phyloP scores from a whole-genome alignment of 305 asterid genomes.

The Solanum chacoense region DNA sequence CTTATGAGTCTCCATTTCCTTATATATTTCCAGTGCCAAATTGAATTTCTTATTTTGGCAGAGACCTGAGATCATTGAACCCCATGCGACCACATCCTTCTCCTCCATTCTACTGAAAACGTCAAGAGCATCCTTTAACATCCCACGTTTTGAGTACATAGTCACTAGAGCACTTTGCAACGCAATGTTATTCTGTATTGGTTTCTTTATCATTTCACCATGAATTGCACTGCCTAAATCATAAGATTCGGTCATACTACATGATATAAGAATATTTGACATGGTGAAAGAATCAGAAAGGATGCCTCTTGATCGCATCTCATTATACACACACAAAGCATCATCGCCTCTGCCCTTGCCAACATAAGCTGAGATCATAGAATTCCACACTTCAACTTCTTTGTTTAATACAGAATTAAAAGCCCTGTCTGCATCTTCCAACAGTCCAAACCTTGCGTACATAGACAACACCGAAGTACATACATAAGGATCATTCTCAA shows the following conservation, averaged over 20 bases:
- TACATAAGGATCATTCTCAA: slow-evolving; percentile 48
- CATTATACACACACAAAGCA: slow-evolving; percentile 37
- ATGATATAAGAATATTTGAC: slow-evolving; percentile 44
- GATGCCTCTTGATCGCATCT: slow-evolving; percentile 29
- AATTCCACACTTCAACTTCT: slow-evolving; percentile 65
- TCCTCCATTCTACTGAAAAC: slow-evolving; percentile 45
- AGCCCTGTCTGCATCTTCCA: slow-evolving; percentile 41
- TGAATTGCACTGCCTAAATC: slow-evolving; percentile 43
- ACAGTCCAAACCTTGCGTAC: slow-evolving; percentile 47
- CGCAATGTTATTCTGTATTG: slow-evolving; percentile 34
- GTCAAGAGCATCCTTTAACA: slow-evolving; percentile 24
- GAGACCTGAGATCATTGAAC: slow-evolving; percentile 59
- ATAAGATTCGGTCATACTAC: slow-evolving; percentile 30
- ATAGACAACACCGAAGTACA: slow-evolving; percentile 60
- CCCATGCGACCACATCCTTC: slow-evolving; percentile 79
- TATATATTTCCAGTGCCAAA: slow-evolving; percentile 41
- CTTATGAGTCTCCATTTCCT: slow-evolving; percentile 36
- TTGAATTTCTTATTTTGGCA: slow-evolving; percentile 34
- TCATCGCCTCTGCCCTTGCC: slow-evolving; percentile 28
- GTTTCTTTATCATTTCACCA: slow-evolving; percentile 53
- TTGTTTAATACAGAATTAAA: slow-evolving; percentile 23
- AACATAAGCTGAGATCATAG: slow-evolving; percentile 76
- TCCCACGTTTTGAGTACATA: slow-evolving; percentile 70
- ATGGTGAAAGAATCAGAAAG: slow-evolving; percentile 64
- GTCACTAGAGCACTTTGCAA: slow-evolving; percentile 62